Percentiles rank a stretch among this genome's conserved stretches.
These are phyloP conservation scores for Phaeosphaeria sp. DNA, from an alignment of 2,329 filamentous ascomycete genomes.

Conservation along the genomic window DNA sequence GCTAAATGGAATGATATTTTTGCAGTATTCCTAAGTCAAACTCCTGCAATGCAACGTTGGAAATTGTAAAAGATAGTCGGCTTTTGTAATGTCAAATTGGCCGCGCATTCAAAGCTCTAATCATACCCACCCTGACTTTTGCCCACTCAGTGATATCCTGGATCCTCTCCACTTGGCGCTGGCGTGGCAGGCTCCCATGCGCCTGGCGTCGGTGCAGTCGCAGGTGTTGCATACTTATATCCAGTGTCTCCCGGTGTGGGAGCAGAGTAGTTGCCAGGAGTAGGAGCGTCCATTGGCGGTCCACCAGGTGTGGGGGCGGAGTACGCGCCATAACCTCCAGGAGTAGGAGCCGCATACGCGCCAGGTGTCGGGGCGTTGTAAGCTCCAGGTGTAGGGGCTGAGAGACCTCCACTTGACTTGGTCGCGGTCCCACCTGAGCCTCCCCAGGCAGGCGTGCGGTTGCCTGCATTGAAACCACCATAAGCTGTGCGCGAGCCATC, in stretches of 20 bases:
- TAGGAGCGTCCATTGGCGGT: constrained; percentile 47
- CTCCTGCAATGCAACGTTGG: constrained; percentile 6
- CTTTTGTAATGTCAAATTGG: constrained; percentile 3
- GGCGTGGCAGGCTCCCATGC: constrained; percentile 60
- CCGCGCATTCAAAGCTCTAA: background rate
- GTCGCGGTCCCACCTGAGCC: constrained; percentile 53
- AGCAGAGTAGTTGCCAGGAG: constrained; percentile 48
- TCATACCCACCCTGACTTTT: constrained; percentile 4
- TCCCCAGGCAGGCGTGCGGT: constrained; percentile 61
- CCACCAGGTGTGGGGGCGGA: constrained; percentile 47
- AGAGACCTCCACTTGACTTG: constrained; percentile 33
- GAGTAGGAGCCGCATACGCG: constrained; percentile 45
- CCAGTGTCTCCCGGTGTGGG: constrained; percentile 45
- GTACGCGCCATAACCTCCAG: constrained; percentile 43
- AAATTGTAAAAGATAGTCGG: background rate
- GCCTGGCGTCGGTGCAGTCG: constrained; percentile 65
- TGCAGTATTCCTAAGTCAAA: background rate
- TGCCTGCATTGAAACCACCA: constrained; percentile 60
- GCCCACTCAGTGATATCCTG: constrained; percentile 27
- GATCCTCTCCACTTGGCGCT: constrained; percentile 34
- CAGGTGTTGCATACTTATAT: constrained; percentile 44
- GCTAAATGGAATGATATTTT: background rate
- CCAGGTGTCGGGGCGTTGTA: constrained; percentile 47
- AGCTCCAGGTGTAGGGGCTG: constrained; percentile 40
- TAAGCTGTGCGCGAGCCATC: constrained; percentile 51